phyloP scores from a whole-genome alignment of 106 monocot genomes.

The Hemerocallis citrina region DNA sequence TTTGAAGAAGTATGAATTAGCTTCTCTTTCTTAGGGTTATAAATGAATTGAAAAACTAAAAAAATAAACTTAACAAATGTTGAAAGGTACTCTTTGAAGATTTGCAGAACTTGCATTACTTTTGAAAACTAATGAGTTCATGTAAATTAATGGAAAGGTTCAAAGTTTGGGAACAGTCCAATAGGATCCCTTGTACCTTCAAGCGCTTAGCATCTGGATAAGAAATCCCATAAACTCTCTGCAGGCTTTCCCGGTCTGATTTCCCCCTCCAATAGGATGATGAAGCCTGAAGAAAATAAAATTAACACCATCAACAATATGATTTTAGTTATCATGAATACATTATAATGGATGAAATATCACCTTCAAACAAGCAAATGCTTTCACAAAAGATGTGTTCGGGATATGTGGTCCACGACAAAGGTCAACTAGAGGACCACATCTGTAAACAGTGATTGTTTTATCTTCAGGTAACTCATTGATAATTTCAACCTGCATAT shows the following conservation, averaged over 20 bases:
- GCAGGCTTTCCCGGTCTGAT: constrained; percentile 90
- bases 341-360: constrained; percentile 4
- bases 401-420: constrained; percentile 99
- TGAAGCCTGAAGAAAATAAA: constrained; percentile 55
- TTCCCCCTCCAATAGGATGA: constrained; percentile 99
- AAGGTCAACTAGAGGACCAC: constrained; percentile 96
- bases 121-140: no score
- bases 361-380: constrained; percentile 98
- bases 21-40: no score
- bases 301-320: constrained; percentile 2
- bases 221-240: constrained; percentile 99
- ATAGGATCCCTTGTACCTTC: constrained; percentile 42
- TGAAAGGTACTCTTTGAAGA: no score
- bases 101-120: no score
- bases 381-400: constrained; percentile 96
- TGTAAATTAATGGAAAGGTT: no score
- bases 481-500: constrained; percentile 88
- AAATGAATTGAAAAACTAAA: no score
- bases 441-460: constrained; percentile 98
- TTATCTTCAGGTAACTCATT: constrained; percentile 93
- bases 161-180: no score
- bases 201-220: constrained; percentile 90
- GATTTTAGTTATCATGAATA: no score
- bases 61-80: no score
- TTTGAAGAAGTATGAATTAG: no score